Base-by-base conservation (phyloP, 805 yeast genomes). In the Zygosaccharomyces kombuchaensis region DNA sequence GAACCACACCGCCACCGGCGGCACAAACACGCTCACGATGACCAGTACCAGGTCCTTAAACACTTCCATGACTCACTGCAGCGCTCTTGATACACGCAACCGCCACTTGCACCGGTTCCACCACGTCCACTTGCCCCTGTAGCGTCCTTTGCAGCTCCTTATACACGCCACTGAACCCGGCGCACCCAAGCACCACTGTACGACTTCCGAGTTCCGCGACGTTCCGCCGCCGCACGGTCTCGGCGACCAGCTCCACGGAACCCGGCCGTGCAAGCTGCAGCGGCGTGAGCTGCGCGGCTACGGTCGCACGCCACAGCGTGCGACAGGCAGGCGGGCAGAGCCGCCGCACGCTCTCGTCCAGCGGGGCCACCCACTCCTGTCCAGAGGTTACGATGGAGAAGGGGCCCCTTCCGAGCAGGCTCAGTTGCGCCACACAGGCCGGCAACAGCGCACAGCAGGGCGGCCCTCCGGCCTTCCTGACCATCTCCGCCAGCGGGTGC, bases 1-100 rank as follows among this genome's bases (percentile, higher is more conserved):
- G 51, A 82, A 60, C 40, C 80, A 73, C 19, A 84, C 90, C 7
- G 89, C 84, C 31, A 84, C 68, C 6, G 88, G 88, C 9, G 91
- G 91, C 8, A 83, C 57, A 59, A 84, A 78, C 46, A 84, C 72
- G 1, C 87, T 87, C 44, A 84, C 58, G 40, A 83, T 72, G 2
- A 84, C 88, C 49, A 82, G 60, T 47, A 83, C 34, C 12, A 38
- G 31, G 8, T 38, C 41, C 19, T 38, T 38, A 31, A 26, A 38
- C 16, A 38, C 43, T n/a, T 31, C 27, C 37, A 10, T 23, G 30
- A 2, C 29, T 14, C 13, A 17, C 12, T 23, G 3, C 26, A 30
- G 30, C 26, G 31, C 36, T 29, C 25, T 27, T 26, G 43, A 26
- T n/a, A 32, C 4, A 32, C 36, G 30, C 36, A 9, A 32, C 36